phyloP scores from a whole-genome alignment of 2,329 filamentous ascomycete genomes.

The Beauveria sp. region DNA sequence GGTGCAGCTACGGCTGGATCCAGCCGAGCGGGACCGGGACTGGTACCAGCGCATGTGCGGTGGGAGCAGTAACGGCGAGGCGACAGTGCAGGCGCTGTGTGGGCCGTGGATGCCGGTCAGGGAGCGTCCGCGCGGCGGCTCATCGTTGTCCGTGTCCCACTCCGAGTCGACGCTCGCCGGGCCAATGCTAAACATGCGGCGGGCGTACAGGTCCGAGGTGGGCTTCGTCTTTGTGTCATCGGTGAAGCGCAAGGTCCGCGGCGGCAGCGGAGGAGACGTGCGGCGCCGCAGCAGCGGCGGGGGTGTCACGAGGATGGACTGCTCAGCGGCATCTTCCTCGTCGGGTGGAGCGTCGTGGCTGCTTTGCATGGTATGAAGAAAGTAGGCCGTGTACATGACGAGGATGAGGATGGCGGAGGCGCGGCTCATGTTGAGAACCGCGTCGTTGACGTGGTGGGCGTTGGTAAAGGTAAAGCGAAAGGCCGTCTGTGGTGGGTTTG shows the following conservation, averaged over 20 bases:
- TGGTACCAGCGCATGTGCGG: conserved; percentile 14
- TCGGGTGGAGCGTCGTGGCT: conserved; percentile 45
- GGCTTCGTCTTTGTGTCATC: not conserved
- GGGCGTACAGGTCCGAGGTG: not conserved
- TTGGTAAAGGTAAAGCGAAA: conserved; percentile 47
- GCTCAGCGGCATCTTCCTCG: conserved; percentile 50
- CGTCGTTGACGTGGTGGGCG: conserved; percentile 44
- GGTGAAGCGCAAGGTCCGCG: conserved; percentile 19
- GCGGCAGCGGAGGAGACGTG: not conserved
- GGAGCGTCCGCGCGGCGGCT: not conserved
- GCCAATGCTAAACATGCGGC: not conserved
- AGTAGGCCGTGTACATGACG: conserved; percentile 63
- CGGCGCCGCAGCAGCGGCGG: not conserved
- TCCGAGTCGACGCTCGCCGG: not conserved
- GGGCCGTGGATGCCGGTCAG: not conserved
- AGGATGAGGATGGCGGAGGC: conserved; percentile 70
- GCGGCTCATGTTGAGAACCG: conserved; percentile 66
- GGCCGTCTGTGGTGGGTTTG: conserved; percentile 25
- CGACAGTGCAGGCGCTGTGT: conserved; percentile 12
- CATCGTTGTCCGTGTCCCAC: not conserved
- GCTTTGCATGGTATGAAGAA: conserved; percentile 69
- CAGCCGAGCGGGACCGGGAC: conserved; percentile 21
- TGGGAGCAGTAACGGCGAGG: conserved; percentile 13
- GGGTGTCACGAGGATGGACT: conserved; percentile 25
- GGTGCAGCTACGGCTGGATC: conserved; percentile 18